phyloP scores from a whole-genome alignment of 1,139 yeast genomes.

The Hansenula sp. region DNA sequence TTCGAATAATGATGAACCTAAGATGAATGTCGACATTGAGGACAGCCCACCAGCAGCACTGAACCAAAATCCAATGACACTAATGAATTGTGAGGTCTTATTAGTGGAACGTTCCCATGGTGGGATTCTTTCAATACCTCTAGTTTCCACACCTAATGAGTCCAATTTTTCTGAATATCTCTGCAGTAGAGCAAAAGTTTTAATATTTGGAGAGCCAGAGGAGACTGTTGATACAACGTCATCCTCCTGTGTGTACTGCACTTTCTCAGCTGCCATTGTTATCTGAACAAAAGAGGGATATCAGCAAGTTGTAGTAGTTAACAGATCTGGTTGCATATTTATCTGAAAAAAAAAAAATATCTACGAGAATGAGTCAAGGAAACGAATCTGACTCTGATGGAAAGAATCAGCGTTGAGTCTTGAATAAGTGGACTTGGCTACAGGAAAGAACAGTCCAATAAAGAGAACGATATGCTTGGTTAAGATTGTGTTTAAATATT shows the following conservation, averaged over 20 bases:
- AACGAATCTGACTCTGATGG: not conserved
- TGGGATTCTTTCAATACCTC: conserved; percentile 76
- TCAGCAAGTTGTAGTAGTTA: too few species aligned
- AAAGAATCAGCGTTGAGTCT: too few species aligned
- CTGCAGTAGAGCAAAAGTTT: conserved; percentile 16
- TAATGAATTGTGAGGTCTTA: conserved; percentile 42
- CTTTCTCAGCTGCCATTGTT: not conserved
- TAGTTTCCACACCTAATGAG: conserved; percentile 60
- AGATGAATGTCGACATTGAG: conserved; percentile 74
- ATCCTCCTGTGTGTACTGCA: conserved; percentile 4
- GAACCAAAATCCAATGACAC: conserved; percentile 74
- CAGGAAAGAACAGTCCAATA: too few species aligned
- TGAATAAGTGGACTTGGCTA: too few species aligned
- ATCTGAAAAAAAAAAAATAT: too few species aligned
- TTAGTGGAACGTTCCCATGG: conserved; percentile 64
- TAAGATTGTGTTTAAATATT: too few species aligned
- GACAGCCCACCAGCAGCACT: conserved; percentile 83
- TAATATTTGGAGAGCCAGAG: conserved; percentile 4
- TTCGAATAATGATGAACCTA: conserved; percentile 68
- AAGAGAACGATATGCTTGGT: too few species aligned
- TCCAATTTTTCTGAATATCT: conserved; percentile 34
- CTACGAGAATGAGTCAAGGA: too few species aligned
- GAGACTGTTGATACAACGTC: not conserved
- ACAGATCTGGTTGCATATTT: too few species aligned
- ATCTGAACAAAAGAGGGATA: not conserved